Evolutionary conservation across 2,329 filamentous ascomycete genomes (phyloP), one percentile per base, ranked within the genome.

Genomic region (Sphaerulina vaccinii): DNA sequence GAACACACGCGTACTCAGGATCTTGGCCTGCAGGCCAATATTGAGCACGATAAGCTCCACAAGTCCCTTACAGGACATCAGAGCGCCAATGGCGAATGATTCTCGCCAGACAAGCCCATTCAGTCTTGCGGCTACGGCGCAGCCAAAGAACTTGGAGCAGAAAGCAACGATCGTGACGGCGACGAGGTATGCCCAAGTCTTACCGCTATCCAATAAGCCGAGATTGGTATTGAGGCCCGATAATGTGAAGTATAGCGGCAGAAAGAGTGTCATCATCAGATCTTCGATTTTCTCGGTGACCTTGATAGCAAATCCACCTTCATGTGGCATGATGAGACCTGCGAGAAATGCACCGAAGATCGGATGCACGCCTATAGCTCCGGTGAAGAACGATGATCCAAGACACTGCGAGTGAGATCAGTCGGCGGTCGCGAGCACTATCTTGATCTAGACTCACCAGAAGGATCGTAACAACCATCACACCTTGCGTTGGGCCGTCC

Each of bases 51-150:
- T 96, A 37, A 96, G 75, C 68, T 96, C 90, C 0, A 96, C 90
- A 9, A 96, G 76, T 62, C 91, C 91, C 70, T 96, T 96, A 71
- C 91, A 96, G 71, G 88, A 93, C 91, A 96, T 96, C 63, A 96
- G 72, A 18, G 85, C 82, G 7, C 90, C 91, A 60, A 96, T 92
- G 1, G 88, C 82, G 15, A 92, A 80, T 55, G 86, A 90, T 68
- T 96, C 90, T 52, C 90, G 82, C 90, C 90, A 96, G 1, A 91
- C 78, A 40, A 96, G 75, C 23, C 85, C 88, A 62, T 82, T 87
- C 3, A 82, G 65, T 27, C 83, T 80, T 1, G 91, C 90, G 9
- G 90, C 88, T 2, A 92, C 51, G 0, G 88, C 84, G 15, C 88
- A 89, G 29, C 90, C 90, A 10, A 85, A 74, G 38, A 96, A 85